These are phyloP conservation scores for Mycena crocata DNA, from an alignment of 768 basidiomycete genomes.

Conservation along the genomic window DNA sequence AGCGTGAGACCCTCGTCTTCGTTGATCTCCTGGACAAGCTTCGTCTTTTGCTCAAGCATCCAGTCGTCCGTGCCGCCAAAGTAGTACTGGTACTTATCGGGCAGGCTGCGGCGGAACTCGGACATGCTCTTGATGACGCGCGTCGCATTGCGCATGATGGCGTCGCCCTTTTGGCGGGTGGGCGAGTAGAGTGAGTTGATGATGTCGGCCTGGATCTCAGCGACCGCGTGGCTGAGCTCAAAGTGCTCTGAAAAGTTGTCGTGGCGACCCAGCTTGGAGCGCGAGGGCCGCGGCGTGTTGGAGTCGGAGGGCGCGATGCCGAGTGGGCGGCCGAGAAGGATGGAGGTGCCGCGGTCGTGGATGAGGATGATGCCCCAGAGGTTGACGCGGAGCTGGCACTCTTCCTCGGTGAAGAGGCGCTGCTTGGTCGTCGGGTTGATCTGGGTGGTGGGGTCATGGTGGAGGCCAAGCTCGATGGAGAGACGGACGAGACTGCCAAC, in stretches of 20 bases:
- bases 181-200: constrained; percentile 89
- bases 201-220: constrained; percentile 90
- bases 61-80: constrained; percentile 85
- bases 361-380: constrained; percentile 89
- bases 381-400: constrained; percentile 82
- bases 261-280: constrained; percentile 51
- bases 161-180: constrained; percentile 73
- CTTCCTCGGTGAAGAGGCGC: constrained; percentile 75
- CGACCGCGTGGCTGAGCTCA: constrained; percentile 77
- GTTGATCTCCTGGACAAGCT: constrained; percentile 78
- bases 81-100: constrained; percentile 78
- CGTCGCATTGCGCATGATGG: constrained; percentile 80
- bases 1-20: constrained; percentile 87
- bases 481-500: constrained; percentile 88
- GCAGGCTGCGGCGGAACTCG: constrained; percentile 75
- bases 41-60: constrained; percentile 70
- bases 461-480: constrained; percentile 85
- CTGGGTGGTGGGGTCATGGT: constrained; percentile 85
- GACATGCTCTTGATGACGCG: constrained; percentile 84
- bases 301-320: constrained; percentile 87
- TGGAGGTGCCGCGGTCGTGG: constrained; percentile 89
- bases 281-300: constrained; percentile 79
- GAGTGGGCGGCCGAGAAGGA: constrained; percentile 87
- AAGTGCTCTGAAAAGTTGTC: constrained; percentile 84
- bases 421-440: constrained; percentile 53